phyloP scores from a whole-genome alignment of 352 stramenopile species.

The Pythium folliculosum region DNA sequence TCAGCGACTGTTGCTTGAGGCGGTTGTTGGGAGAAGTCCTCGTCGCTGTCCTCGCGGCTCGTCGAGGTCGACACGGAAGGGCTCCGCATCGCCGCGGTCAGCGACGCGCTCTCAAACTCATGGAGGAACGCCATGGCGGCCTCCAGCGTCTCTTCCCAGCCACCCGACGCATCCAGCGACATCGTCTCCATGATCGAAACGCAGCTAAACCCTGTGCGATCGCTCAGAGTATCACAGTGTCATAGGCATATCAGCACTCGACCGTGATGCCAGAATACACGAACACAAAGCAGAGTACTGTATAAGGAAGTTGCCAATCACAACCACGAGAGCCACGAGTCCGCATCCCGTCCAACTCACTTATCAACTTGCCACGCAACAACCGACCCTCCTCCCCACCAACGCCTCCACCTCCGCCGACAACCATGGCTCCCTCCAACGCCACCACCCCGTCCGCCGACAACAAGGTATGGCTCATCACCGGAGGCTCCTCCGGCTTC shows the following conservation, averaged over 20 bases:
- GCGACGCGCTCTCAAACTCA: background rate
- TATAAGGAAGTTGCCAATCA: too few species aligned
- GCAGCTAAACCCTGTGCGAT: background rate
- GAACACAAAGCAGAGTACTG: too few species aligned
- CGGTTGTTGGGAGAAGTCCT: too few species aligned
- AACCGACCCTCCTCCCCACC: too few species aligned
- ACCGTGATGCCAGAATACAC: too few species aligned
- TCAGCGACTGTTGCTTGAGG: background rate
- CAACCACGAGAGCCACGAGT: too few species aligned
- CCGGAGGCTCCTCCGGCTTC: slow-evolving; percentile 50
- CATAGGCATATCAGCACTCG: too few species aligned
- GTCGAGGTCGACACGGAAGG: background rate
- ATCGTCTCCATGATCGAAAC: too few species aligned
- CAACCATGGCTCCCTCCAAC: background rate
- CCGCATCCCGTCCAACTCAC: too few species aligned
- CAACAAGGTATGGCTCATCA: slow-evolving; percentile 56
- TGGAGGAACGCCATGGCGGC: slow-evolving; percentile 1
- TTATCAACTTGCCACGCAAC: too few species aligned
- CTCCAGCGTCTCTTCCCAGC: background rate
- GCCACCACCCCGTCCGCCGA: slow-evolving; percentile 15
- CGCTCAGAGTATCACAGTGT: too few species aligned
- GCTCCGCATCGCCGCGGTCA: background rate
- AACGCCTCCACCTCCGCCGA: too few species aligned
- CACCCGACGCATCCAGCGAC: background rate
- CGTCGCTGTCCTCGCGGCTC: slow-evolving; percentile 2